Base-by-base conservation (phyloP, 2,329 filamentous ascomycete genomes). In the Diaporthe destruens region DNA sequence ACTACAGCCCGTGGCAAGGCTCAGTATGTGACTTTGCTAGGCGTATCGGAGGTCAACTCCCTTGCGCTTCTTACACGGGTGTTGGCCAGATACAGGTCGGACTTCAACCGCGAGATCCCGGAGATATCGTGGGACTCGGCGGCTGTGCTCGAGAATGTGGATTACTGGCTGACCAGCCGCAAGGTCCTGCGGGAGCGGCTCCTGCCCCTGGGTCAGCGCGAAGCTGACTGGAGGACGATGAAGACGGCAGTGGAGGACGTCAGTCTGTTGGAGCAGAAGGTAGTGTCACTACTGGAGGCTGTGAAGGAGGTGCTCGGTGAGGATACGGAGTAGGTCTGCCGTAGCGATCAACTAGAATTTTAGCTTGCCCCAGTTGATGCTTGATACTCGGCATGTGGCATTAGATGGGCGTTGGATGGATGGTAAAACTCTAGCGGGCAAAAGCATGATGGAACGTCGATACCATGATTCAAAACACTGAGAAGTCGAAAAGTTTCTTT, bases 31-130 rank as follows among this genome's bases (percentile, higher is more conserved):
- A 94, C 93, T 1, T 86, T 97, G 6, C 85, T 92, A 39, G 88
- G 93, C 59, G 92, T 93, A 4, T 91, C 90, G 0, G 95, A 98
- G 82, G 89, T 92, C 5, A 93, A 97, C 80, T 93, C 91, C 1
- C 87, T 98, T 16, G 90, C 93, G 3, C 88, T 98, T 18, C 87
- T 98, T 73, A 91, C 90, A 0, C 88, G 89, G 57, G 92, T 98
- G 8, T 84, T 98, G 5, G 87, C 89, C 7, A 89, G 88, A 9
- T 89, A 94, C 78, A 87, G 89, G 23, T 87, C 79, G 78, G 90
- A 85, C 69, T 94, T 93, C 65, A 87, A 88, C n/a, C 89, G 92
- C 29, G 91, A 94, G 32, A 91, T 98, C 1, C 89, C 92, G 18
- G 85, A 89, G 11, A 86, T 98, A 8, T 87, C 90, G 68, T 97